Percentiles rank a stretch among this genome's conserved stretches.
These are phyloP conservation scores for Nelumbo lutea DNA, from an alignment of 164 flowering plant species.

Conservation along the genomic window DNA sequence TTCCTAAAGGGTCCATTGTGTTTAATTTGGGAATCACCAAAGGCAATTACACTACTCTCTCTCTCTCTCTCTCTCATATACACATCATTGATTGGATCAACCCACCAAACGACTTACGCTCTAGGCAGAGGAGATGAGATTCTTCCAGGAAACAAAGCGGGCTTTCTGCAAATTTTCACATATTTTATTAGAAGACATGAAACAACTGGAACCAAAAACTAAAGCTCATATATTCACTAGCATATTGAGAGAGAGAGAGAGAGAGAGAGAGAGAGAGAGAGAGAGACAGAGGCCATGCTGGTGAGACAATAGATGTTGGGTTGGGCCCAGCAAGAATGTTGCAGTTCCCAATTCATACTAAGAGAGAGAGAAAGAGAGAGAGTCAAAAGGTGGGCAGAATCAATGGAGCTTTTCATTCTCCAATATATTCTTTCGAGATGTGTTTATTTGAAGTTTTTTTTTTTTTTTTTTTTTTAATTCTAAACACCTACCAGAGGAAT, in stretches of 20 bases:
- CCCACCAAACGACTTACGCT: no score
- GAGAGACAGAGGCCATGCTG: background rate
- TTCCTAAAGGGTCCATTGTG: conserved; percentile 20
- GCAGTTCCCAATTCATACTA: background rate
- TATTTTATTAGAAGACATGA: conserved; percentile 1
- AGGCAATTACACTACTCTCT: conserved; percentile 11
- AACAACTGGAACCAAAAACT: conserved; percentile 23
- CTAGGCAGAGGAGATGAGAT: background rate
- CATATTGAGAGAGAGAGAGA: conserved; percentile 14
- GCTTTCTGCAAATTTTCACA: no score
- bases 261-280: conserved; percentile 1
- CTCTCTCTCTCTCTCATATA: background rate
- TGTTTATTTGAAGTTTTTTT: conserved; percentile 1
- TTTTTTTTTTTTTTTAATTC: background rate
- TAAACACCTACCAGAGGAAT: background rate
- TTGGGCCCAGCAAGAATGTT: conserved; percentile 33
- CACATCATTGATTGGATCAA: no score
- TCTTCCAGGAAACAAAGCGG: background rate
- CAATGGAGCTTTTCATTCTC: conserved; percentile 54
- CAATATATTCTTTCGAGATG: conserved; percentile 40
- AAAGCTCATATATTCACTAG: conserved; percentile 20
- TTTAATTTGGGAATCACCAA: conserved; percentile 26
- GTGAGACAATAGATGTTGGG: conserved; percentile 22
- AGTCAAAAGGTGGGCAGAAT: conserved; percentile 43
- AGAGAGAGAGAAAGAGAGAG: conserved; percentile 15